Evolutionary conservation across 2,329 filamentous ascomycete species (phyloP), one percentile per base, ranked within the genome.

Genomic region (Blumeria hordei): DNA sequence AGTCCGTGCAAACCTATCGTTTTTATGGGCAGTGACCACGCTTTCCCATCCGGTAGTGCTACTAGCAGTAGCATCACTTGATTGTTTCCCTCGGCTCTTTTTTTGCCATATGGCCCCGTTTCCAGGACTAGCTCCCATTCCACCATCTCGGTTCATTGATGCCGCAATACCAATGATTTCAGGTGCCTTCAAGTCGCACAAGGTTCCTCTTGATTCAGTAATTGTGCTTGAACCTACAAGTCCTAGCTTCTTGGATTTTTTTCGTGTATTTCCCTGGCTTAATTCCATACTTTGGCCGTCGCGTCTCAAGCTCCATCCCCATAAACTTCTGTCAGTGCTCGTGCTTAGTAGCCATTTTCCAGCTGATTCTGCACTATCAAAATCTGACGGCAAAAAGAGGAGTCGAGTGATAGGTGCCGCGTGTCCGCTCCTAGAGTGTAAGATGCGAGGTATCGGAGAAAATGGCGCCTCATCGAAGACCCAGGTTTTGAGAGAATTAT

Each of bases 281-380:
- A 98, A 71, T 68, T 98, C 92, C 1, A 84, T 80, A 66, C 87
- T 94, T 68, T 98, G 93, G 1, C 88, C 88, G 66, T 98, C 92
- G 54, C 86, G 84, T 45, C 92, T 83, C 66, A 98, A 71, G 74
- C 88, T 96, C 80, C 93, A 94, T 1, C 85, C 90, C 90, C 92
- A 96, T 2, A 98, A 72, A 67, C 88, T 95, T 60, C 88, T 78
- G 64, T 98, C 93, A 62, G 80, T 77, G 57, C 88, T 88, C 60
- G 85, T 86, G 63, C 88, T 95, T 55, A 98, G 72, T 6, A 96
- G 72, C 90, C 90, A 96, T 69, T 96, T 96, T 56, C 90, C 92
- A 49, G 80, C 80, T 45, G 81, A 80, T 61, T 95, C 90, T 6
- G 87, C 80, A 14, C 88, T 90, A 62, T 96, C 90, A 43, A 92